These are phyloP conservation scores for Cephaloascus albidus DNA, from an alignment of 805 yeast species.

Conservation along the genomic window DNA sequence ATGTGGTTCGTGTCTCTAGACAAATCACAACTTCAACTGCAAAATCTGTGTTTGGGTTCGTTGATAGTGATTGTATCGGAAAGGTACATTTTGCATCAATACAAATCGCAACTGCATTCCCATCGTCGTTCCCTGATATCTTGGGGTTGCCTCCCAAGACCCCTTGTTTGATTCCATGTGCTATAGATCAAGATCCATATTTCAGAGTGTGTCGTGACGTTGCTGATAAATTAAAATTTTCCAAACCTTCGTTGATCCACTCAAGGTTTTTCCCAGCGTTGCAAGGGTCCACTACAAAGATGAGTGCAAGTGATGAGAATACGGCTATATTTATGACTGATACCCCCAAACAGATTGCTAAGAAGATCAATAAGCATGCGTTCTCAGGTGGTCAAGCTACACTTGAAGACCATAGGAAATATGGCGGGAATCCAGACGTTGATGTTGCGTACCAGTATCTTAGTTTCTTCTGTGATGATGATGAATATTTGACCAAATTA, in stretches of 20 bases:
- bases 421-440: slow-evolving; percentile 91
- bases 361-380: slow-evolving; percentile 93
- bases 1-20: slow-evolving; percentile 84
- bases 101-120: slow-evolving; percentile 94
- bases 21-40: slow-evolving; percentile 97
- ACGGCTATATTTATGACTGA: slow-evolving; percentile 94
- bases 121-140: slow-evolving; percentile 91
- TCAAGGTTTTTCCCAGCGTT: slow-evolving; percentile 96
- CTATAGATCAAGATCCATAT: slow-evolving; percentile 98
- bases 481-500: slow-evolving; percentile 56
- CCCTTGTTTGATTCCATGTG: slow-evolving; percentile 96
- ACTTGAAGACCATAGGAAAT: slow-evolving; percentile 80
- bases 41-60: slow-evolving; percentile 92
- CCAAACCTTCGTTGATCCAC: slow-evolving; percentile 89
- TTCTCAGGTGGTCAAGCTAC: slow-evolving; percentile 90
- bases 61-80: slow-evolving; percentile 91
- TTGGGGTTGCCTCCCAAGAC: slow-evolving; percentile 82
- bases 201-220: slow-evolving; percentile 97
- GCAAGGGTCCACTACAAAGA: slow-evolving; percentile 93
- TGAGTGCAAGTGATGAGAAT: slow-evolving; percentile 90
- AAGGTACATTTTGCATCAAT: slow-evolving; percentile 90
- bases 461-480: slow-evolving; percentile 85
- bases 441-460: slow-evolving; percentile 94
- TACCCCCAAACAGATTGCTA: slow-evolving; percentile 83
- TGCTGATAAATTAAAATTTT: slow-evolving; percentile 82